phyloP scores from a whole-genome alignment of 164 flowering plant genomes.

The Magnolia sinica region DNA sequence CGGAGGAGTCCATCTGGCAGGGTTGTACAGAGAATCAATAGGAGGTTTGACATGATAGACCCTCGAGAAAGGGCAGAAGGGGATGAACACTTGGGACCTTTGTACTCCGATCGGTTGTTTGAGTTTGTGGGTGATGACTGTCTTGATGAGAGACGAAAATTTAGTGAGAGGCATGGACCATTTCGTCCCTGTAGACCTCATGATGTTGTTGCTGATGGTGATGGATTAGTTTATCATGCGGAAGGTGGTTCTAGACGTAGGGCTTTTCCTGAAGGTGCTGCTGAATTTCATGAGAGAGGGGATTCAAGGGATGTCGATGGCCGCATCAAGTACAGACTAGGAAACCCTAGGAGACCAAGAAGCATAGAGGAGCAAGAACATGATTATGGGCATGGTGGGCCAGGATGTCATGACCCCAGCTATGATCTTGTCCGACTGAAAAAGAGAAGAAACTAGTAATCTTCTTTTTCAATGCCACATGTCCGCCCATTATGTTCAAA shows the following conservation, averaged over 20 bases:
- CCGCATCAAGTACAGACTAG: slow-evolving; percentile 35
- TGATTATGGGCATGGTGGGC: slow-evolving; percentile 38
- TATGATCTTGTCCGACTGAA: slow-evolving; percentile 41
- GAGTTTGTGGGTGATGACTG: slow-evolving; percentile 40
- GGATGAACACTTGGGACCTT: slow-evolving; percentile 37
- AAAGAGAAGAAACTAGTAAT: slow-evolving; percentile 44
- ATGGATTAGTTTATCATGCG: slow-evolving; percentile 28
- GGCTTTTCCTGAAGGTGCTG: slow-evolving; percentile 37
- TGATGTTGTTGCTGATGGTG: slow-evolving; percentile 31
- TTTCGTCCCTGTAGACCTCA: slow-evolving; percentile 44
- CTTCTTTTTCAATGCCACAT: neutral
- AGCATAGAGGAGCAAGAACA: slow-evolving; percentile 48
- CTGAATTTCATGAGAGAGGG: slow-evolving; percentile 39
- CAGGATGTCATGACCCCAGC: slow-evolving; percentile 44
- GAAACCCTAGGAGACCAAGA: slow-evolving; percentile 43
- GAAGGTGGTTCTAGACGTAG: slow-evolving; percentile 48
- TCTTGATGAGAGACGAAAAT: slow-evolving; percentile 47
- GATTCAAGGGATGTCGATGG: slow-evolving; percentile 53
- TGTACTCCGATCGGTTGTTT: slow-evolving; percentile 35
- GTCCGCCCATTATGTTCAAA: neutral
- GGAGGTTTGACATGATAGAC: slow-evolving; percentile 42
- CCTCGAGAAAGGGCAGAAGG: slow-evolving; percentile 45
- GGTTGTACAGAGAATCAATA: slow-evolving; percentile 32
- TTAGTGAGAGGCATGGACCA: slow-evolving; percentile 42
- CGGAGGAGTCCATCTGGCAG: slow-evolving; percentile 44